Percentiles rank a stretch among this genome's conserved stretches.
phyloP scores from a whole-genome alignment of 768 basidiomycete genomes.

The Ramaria sp. region DNA sequence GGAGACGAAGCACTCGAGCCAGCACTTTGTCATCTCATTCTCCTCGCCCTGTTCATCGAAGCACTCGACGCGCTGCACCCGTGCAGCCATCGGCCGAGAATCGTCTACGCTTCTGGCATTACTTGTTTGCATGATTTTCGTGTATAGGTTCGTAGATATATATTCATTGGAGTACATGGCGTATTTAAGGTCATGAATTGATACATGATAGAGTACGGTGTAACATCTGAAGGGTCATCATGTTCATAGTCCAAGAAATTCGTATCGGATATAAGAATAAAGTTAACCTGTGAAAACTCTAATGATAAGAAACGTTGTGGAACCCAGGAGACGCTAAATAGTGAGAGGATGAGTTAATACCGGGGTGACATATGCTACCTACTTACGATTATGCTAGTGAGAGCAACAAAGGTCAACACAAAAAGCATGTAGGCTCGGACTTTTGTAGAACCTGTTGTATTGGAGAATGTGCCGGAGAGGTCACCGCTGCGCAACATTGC shows the following conservation, averaged over 20 bases:
- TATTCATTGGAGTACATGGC: too few species aligned
- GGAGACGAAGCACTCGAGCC: neutral
- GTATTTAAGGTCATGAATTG: slow-evolving; percentile 1
- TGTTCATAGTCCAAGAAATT: neutral
- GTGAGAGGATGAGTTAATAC: neutral
- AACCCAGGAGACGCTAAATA: slow-evolving; percentile 7
- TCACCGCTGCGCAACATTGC: slow-evolving; percentile 56
- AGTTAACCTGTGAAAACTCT: slow-evolving; percentile 10
- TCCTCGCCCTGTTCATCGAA: neutral
- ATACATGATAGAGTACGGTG: neutral
- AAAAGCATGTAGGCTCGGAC: slow-evolving; percentile 66
- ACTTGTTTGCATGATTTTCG: neutral
- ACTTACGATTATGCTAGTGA: slow-evolving; percentile 47
- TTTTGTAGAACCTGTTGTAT: slow-evolving; percentile 37
- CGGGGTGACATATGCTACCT: neutral
- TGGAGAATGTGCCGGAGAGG: slow-evolving; percentile 49
- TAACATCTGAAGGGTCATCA: neutral
- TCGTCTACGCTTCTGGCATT: neutral
- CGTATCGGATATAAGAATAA: neutral
- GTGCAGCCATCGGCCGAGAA: neutral
- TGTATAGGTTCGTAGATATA: too few species aligned
- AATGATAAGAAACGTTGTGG: slow-evolving; percentile 6
- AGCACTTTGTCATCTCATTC: neutral
- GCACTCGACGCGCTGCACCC: neutral
- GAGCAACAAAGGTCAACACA: slow-evolving; percentile 71